Conservation (phyloP, 2,329 filamentous ascomycete species). For the Trichophyton equinum region DNA sequence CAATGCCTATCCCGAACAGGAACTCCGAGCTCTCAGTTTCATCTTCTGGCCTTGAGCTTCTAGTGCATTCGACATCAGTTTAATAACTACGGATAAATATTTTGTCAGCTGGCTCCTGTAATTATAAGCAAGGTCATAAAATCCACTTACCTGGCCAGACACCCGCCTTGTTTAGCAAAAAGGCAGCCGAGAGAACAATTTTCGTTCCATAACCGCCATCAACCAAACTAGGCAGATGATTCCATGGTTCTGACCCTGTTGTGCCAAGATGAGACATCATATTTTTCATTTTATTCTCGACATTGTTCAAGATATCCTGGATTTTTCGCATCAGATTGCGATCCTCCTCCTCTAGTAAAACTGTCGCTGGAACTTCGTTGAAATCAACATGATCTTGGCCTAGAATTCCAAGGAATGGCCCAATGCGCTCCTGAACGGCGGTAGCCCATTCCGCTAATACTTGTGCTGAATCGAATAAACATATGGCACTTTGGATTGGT, state of each 20-base stretch:
- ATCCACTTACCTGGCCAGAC: conserved; percentile 72
- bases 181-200: conserved; percentile 69
- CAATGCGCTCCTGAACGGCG: conserved; percentile 87
- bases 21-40: conserved; percentile 42
- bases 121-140: neutral
- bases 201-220: conserved; percentile 71
- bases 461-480: conserved; percentile 85
- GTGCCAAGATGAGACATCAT: conserved; percentile 31
- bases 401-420: conserved; percentile 72
- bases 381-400: conserved; percentile 73
- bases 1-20: conserved; percentile 5
- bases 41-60: conserved; percentile 53
- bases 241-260: conserved; percentile 29
- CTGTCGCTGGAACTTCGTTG: conserved; percentile 67
- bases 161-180: conserved; percentile 75
- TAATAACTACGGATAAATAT: conserved; percentile 42
- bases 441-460: conserved; percentile 90
- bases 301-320: conserved; percentile 60
- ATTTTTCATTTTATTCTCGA: conserved; percentile 67
- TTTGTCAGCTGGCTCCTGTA: neutral
- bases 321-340: conserved; percentile 74
- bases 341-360: conserved; percentile 87
- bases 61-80: conserved; percentile 54
- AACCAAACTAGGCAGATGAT: conserved; percentile 45
- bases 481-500: conserved; percentile 81